phyloP scores from a whole-genome alignment of 1,284 basidiomycete genomes.

The Papiliotrema nemorosa region DNA sequence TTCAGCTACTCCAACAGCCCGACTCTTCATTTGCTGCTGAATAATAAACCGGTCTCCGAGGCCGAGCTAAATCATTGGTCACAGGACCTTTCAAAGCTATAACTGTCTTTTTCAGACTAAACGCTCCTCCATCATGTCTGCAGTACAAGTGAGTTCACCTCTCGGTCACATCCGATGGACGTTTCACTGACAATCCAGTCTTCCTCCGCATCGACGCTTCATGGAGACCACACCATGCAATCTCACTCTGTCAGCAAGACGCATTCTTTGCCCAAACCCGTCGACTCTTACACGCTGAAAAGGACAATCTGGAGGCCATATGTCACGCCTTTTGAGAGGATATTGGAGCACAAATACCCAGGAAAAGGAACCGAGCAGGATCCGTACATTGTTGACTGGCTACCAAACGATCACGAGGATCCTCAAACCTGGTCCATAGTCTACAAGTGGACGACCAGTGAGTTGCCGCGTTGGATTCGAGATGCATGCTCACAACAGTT shows the following conservation, averaged over 20 bases:
- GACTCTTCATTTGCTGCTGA: too few species aligned
- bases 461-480: conserved; percentile 10
- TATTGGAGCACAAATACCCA: conserved; percentile 28
- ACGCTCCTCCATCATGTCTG: too few species aligned
- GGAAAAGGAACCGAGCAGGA: conserved; percentile 45
- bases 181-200: neutral
- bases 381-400: conserved; percentile 46
- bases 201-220: conserved; percentile 5
- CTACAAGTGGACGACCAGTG: conserved; percentile 35
- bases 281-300: conserved; percentile 26
- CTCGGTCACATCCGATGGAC: neutral
- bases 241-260: neutral
- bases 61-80: too few species aligned
- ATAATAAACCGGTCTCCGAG: too few species aligned
- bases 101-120: too few species aligned
- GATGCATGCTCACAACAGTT: too few species aligned
- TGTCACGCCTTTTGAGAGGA: conserved; percentile 14
- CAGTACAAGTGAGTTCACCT: neutral
- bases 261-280: conserved; percentile 8
- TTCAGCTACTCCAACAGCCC: too few species aligned
- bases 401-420: conserved; percentile 30
- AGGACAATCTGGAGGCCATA: conserved; percentile 23
- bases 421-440: conserved; percentile 24
- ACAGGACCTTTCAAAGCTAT: too few species aligned
- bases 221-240: neutral